Evolutionary conservation across 2,329 filamentous ascomycete species (phyloP).

Genomic region (Botryotinia calthae): DNA sequence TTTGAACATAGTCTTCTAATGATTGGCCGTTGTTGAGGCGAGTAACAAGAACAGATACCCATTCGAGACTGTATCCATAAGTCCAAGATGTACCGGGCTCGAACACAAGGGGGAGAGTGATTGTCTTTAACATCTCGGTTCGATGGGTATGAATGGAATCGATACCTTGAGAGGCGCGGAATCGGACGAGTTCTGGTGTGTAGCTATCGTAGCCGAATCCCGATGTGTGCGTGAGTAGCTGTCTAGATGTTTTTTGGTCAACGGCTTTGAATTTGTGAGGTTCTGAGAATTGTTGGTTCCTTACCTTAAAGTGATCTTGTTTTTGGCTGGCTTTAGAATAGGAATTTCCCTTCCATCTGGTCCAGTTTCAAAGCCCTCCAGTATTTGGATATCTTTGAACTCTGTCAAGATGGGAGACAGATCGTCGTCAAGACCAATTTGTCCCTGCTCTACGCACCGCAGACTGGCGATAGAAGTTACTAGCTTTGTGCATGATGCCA

Average conservation of each 20-base stretch:
- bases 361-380: conserved; percentile 30
- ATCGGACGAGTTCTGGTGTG: neutral
- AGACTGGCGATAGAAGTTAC: conserved; percentile 50
- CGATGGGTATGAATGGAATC: neutral
- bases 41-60: conserved; percentile 51
- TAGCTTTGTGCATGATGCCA: conserved; percentile 58
- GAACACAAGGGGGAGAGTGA: conserved; percentile 51
- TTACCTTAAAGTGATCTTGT: conserved; percentile 34
- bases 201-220: conserved; percentile 29
- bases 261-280: neutral
- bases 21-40: conserved; percentile 32
- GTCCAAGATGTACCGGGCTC: conserved; percentile 61
- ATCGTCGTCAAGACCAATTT: conserved; percentile 48
- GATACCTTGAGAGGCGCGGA: neutral
- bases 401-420: conserved; percentile 31
- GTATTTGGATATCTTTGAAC: conserved; percentile 31
- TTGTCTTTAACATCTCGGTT: neutral
- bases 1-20: conserved; percentile 21
- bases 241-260: conserved; percentile 20
- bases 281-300: too few species aligned
- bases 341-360: conserved; percentile 21
- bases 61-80: conserved; percentile 53
- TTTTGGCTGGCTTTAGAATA: conserved; percentile 25
- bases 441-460: conserved; percentile 55
- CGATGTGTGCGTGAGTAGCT: conserved; percentile 32